Evolutionary conservation across 2,329 filamentous ascomycete genomes (phyloP).

Genomic region (Talaromyces sp.): DNA sequence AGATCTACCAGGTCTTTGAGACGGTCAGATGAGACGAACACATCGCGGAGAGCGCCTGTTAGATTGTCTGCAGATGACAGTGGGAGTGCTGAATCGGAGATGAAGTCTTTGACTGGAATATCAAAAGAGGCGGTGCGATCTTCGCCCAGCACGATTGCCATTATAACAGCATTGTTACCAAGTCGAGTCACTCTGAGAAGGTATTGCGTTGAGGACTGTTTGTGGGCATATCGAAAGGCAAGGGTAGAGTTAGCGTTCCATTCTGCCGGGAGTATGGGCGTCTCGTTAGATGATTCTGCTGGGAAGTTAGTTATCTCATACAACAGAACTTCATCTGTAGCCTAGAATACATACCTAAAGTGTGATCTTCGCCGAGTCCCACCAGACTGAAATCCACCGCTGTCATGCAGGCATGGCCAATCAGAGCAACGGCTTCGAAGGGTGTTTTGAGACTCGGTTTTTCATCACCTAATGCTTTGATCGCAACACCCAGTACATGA

Average conservation of each 20-base stretch:
- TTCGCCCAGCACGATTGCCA: conserved; percentile 76
- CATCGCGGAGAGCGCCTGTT: conserved; percentile 48
- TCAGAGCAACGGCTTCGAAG: conserved; percentile 81
- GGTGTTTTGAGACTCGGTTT: conserved; percentile 46
- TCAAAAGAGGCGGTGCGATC: conserved; percentile 82
- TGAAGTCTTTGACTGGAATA: conserved; percentile 71
- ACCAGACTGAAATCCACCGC: conserved; percentile 78
- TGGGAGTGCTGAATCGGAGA: conserved; percentile 65
- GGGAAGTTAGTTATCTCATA: neutral
- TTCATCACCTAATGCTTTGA: conserved; percentile 32
- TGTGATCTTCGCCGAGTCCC: conserved; percentile 82
- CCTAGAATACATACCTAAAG: conserved; percentile 56
- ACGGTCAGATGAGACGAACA: conserved; percentile 74
- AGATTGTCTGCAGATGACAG: conserved; percentile 42
- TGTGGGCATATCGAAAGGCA: conserved; percentile 83
- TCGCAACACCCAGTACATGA: conserved; percentile 36
- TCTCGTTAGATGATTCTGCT: conserved; percentile 33
- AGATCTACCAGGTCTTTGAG: conserved; percentile 70
- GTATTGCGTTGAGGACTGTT: conserved; percentile 81
- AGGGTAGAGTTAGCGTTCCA: conserved; percentile 79
- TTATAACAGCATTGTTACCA: conserved; percentile 80
- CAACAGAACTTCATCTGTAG: neutral
- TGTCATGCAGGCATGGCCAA: conserved; percentile 80
- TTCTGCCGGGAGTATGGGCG: conserved; percentile 63
- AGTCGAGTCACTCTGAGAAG: conserved; percentile 80